Percentiles rank a stretch among this genome's conserved stretches.
These are phyloP conservation scores for Anisodus acutangulus DNA, from an alignment of 257 asterid genomes.

Conservation along the genomic window DNA sequence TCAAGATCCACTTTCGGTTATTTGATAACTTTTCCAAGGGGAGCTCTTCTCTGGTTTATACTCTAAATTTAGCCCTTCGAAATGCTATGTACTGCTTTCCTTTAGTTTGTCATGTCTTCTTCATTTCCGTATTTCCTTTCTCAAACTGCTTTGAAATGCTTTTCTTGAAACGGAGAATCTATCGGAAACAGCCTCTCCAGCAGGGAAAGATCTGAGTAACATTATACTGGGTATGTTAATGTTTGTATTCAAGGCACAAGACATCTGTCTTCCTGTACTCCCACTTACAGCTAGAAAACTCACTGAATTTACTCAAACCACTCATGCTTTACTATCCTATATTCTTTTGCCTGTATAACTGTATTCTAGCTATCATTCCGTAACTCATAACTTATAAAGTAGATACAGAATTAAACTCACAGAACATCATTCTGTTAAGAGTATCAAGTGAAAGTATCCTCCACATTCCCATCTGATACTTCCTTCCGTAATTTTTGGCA, in stretches of 20 bases:
- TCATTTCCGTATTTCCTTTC: too few relatives aligned
- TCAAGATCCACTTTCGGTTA: too few relatives aligned
- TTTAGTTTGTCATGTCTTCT: too few relatives aligned
- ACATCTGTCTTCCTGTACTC: neutral
- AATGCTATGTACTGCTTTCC: too few relatives aligned
- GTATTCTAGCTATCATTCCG: neutral
- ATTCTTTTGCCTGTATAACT: neutral
- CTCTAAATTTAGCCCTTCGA: too few relatives aligned
- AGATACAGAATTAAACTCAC: constrained; percentile 29
- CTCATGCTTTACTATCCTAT: constrained; percentile 1
- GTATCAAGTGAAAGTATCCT: constrained; percentile 37
- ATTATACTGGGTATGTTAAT: too few relatives aligned
- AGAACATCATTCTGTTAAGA: constrained; percentile 25
- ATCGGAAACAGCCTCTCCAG: too few relatives aligned
- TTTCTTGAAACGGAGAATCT: too few relatives aligned
- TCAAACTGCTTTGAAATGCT: too few relatives aligned
- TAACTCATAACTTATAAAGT: neutral
- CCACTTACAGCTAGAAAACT: neutral
- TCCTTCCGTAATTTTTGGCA: constrained; percentile 37
- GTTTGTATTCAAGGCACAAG: neutral
- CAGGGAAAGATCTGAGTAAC: too few relatives aligned
- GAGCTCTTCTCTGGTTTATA: too few relatives aligned
- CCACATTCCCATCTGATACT: constrained; percentile 37
- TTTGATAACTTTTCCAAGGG: too few relatives aligned
- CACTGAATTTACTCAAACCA: neutral